phyloP scores from a whole-genome alignment of 805 yeast species.

The Cyberlindnera maritima region DNA sequence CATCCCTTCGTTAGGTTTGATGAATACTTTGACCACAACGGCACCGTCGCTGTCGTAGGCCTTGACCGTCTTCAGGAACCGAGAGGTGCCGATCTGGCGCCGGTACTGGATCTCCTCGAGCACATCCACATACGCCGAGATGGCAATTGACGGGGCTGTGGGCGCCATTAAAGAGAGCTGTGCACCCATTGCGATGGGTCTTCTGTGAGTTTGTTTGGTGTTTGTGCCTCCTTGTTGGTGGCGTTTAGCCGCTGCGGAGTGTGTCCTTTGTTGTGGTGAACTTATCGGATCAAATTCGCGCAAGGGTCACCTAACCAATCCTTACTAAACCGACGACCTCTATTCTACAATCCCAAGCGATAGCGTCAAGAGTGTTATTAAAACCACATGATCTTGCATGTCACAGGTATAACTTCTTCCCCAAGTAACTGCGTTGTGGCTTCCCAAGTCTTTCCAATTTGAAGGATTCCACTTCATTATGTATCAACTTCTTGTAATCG shows the following conservation, averaged over 20 bases:
- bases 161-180: constrained; percentile 84
- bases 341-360: background rate
- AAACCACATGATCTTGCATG: background rate
- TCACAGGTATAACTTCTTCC: background rate
- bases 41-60: constrained; percentile 74
- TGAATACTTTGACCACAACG: constrained; percentile 75
- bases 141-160: constrained; percentile 86
- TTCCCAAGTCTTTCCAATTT: constrained; percentile 31
- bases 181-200: constrained; percentile 69
- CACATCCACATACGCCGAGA: constrained; percentile 85
- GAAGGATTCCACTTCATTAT: constrained; percentile 52
- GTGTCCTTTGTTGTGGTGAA: background rate
- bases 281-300: background rate
- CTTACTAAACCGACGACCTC: no score
- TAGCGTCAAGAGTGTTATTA: background rate
- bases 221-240: background rate
- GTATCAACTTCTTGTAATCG: constrained; percentile 46
- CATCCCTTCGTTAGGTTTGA: constrained; percentile 57
- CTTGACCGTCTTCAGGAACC: constrained; percentile 82
- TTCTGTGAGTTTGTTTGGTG: background rate
- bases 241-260: background rate
- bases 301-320: background rate
- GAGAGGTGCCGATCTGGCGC: constrained; percentile 70
- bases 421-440: background rate
- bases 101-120: constrained; percentile 73